Evolutionary conservation across 2,329 filamentous ascomycete genomes (phyloP), one percentile per base, ranked within the genome.

Genomic region (Fusarium secorum): DNA sequence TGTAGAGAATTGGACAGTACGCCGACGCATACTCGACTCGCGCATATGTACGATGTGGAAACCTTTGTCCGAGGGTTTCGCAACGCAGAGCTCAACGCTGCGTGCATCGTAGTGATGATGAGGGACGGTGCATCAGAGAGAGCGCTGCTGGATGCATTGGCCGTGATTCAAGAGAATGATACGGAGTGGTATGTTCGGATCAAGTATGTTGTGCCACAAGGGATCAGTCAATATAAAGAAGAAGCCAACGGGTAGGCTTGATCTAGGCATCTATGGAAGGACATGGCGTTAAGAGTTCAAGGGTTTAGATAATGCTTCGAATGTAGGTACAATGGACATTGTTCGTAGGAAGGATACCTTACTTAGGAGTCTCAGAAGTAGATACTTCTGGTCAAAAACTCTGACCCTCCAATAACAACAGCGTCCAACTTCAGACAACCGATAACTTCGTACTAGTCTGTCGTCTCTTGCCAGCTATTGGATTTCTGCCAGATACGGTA

Each of bases 11-110:
- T 55, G 36, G 73, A 75, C 30, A 54, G 49, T 41, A 57, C 66
- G 33, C 73, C 73, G n/a, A 75, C 73, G 24, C 73, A 75, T 60
- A 62, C 61, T 56, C 66, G 73, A 42, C 64, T 75, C 20, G 61
- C 66, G 42, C 56, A 63, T 62, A 65, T 74, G 55, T 72, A 74
- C 52, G 69, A 75, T 62, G 69, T 74, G 45, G 59, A 75, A 26
- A 60, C 54, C 44, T 62, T 64, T 46, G 67, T 75, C 41, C 60
- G 63, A 49, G 70, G 61, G 52, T 70, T 75, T 49, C 60, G 66
- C 67, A 74, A 65, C 38, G 51, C 55, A 48, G 70, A 49, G 42
- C 62, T 75, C 35, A 75, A 65, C 42, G 54, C 56, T 28, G 73
- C 68, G 28, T 73, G 64, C 36, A 46, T 74, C 35, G 62, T 71